Percentiles rank a stretch among this genome's conserved stretches.
Conservation (phyloP, 768 basidiomycete species). For the Mycena haematopus region DNA sequence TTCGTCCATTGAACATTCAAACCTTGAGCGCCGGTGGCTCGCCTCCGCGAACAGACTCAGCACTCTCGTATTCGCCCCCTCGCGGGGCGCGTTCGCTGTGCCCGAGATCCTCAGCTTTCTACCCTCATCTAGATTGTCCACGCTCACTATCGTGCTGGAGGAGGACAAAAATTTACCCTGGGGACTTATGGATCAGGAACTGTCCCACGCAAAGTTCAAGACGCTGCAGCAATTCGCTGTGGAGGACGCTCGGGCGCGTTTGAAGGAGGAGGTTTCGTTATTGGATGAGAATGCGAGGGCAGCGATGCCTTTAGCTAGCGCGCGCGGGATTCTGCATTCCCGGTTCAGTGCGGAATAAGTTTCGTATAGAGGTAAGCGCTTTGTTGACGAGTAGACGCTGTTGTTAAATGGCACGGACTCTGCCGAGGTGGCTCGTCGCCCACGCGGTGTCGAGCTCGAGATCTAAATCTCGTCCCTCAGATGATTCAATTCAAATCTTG, state of each 20-base stretch:
- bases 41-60: not conserved
- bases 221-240: not conserved
- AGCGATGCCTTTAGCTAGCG: not conserved
- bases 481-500: too few relatives aligned
- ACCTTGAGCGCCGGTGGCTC: conserved; percentile 1
- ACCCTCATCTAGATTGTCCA: not conserved
- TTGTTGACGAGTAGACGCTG: not conserved
- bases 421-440: too few relatives aligned
- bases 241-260: not conserved
- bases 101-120: not conserved
- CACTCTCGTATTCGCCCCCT: not conserved
- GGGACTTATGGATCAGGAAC: not conserved
- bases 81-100: not conserved
- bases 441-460: too few relatives aligned
- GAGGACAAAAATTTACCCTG: not conserved
- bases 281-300: not conserved
- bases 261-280: not conserved
- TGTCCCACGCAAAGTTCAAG: not conserved
- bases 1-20: not conserved
- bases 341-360: not conserved
- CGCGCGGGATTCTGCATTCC: not conserved
- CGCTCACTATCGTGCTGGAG: not conserved
- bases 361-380: not conserved
- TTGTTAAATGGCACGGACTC: too few relatives aligned
- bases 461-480: too few relatives aligned